Evolutionary conservation across 1,139 yeast species (phyloP).

Genomic region (Meyerozyma smithsonii): DNA sequence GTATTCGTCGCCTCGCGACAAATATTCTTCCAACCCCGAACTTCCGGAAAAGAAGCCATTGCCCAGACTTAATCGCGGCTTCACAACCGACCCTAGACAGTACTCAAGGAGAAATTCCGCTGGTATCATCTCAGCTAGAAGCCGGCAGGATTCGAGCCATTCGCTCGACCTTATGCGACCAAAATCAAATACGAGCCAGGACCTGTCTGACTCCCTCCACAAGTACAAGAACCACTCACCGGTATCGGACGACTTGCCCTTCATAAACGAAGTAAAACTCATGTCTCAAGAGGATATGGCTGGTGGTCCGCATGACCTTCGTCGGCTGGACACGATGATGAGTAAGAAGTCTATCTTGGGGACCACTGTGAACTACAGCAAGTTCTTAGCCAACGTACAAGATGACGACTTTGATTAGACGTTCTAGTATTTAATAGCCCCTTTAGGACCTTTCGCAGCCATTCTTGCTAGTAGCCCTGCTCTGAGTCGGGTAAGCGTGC

Average conservation of each 20-base stretch:
- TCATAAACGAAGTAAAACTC: slow-evolving; percentile 34
- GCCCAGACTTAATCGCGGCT: not conserved
- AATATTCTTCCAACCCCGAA: not conserved
- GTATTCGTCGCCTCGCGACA: slow-evolving; percentile 8
- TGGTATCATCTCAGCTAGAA: not conserved
- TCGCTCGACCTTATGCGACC: slow-evolving; percentile 1
- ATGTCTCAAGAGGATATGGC: slow-evolving; percentile 6
- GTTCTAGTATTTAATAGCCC: not conserved
- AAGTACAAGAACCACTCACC: not conserved
- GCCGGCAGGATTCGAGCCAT: not conserved
- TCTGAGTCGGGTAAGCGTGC: not conserved
- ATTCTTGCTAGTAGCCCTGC: not conserved
- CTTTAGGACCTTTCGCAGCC: not conserved
- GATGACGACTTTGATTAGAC: slow-evolving; percentile 9
- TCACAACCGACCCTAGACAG: not conserved
- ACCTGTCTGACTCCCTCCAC: slow-evolving; percentile 10
- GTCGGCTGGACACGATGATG: slow-evolving; percentile 27
- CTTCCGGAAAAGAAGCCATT: not conserved
- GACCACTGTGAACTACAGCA: slow-evolving; percentile 36
- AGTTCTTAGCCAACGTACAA: slow-evolving; percentile 31
- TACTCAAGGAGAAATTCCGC: not conserved
- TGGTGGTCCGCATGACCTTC: slow-evolving; percentile 8
- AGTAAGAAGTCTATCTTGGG: slow-evolving; percentile 38
- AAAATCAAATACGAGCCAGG: slow-evolving; percentile 4
- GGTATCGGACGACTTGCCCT: slow-evolving; percentile 30